Evolutionary conservation across 2,329 filamentous ascomycete species (phyloP), one percentile per base, ranked within the genome.

Genomic region (Colletotrichum australisinense): DNA sequence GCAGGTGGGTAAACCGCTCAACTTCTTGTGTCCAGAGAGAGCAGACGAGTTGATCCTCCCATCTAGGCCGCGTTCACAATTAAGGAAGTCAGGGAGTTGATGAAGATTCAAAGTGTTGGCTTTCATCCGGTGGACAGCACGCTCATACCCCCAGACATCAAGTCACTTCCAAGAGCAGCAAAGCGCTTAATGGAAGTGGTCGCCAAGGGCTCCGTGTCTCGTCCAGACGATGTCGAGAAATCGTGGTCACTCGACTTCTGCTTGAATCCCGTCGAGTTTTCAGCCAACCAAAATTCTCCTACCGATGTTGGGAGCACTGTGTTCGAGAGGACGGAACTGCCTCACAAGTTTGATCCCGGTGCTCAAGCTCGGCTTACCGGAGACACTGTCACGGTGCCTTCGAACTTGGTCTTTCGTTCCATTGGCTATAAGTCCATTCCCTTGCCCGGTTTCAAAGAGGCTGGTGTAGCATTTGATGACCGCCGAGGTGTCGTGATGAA

Each of bases 381-480:
- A 0, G 84, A 89, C 73, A 84, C 83, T 2, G 72, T 88, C 3
- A 81, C 87, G 4, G 77, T 97, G 5, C 86, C 90, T 0, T 91
- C 95, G 0, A 88, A 91, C 6, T 80, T 96, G 4, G 95, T 94
- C 19, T 98, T 99, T 84, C 91, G 95, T 22, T 97, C 95, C n/a
- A 95, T 99, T 56, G 97, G 97, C 7, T 99, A 99, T 84, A 95
- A 94, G 78, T 95, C 95, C 0, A 88, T 93, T 38, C 87, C 94
- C 0, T 84, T 99, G 0, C 88, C 91, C 0, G 96, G 95, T 0
- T 93, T 98, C 75, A 82, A 87, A 1, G 89, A 93, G 5, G 84
- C 96, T 0, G 92, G 92, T 2, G 91, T 98, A 56, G 90, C 92
- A 9, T 99, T 99, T 79, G 92, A 98, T 80, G 83, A 89, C 1